Evolutionary conservation across 768 basidiomycete genomes (phyloP).

Genomic region (Suillus decipiens): DNA sequence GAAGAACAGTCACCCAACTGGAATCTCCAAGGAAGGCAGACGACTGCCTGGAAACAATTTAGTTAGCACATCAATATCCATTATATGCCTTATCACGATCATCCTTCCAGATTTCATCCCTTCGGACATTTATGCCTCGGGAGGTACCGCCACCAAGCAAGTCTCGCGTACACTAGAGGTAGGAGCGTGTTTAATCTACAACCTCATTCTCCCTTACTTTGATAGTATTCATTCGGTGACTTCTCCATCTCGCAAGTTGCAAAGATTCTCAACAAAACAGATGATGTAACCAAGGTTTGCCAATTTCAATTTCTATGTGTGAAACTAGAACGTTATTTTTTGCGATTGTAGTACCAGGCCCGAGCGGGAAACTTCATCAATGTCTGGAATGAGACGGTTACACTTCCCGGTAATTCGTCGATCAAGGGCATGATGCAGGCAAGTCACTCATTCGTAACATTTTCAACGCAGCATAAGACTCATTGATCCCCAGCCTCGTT

Average conservation of each 20-base stretch:
- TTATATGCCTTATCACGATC: neutral
- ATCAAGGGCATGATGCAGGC: conserved; percentile 67
- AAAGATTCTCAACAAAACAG: conserved; percentile 48
- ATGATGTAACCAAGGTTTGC: conserved; percentile 52
- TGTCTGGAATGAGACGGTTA: conserved; percentile 58
- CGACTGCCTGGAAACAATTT: conserved; percentile 54
- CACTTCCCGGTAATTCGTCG: conserved; percentile 47
- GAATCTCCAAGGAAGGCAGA: conserved; percentile 64
- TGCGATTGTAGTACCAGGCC: conserved; percentile 45
- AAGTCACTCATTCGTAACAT: neutral
- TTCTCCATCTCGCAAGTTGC: conserved; percentile 68
- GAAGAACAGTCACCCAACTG: conserved; percentile 59
- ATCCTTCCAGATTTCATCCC: conserved; percentile 32
- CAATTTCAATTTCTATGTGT: neutral
- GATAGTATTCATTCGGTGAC: conserved; percentile 62
- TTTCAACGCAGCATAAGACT: neutral
- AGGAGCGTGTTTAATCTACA: neutral
- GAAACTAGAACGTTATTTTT: neutral
- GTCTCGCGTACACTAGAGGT: conserved; percentile 65
- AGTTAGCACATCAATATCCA: conserved; percentile 31
- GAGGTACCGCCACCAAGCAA: conserved; percentile 61
- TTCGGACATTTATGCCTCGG: conserved; percentile 34
- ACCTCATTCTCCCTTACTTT: conserved; percentile 1
- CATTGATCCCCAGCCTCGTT: conserved; percentile 45
- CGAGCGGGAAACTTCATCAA: conserved; percentile 60